Evolutionary conservation across 169 alveolate species (phyloP), one percentile per base, ranked within the genome.

Genomic region (Theileria annulata): DNA sequence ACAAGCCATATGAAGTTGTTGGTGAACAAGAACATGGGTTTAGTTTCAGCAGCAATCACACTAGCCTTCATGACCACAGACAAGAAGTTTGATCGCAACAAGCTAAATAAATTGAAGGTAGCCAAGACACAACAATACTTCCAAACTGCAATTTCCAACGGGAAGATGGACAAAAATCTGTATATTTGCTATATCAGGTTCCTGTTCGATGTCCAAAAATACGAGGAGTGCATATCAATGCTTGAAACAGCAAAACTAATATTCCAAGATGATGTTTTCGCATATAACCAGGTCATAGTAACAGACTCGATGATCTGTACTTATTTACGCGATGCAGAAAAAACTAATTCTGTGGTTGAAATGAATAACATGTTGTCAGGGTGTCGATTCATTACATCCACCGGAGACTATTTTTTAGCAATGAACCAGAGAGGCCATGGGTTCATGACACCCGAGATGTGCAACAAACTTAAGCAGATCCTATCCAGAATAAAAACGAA

Each of bases 101-200:
- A 56, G 17, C 62, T 67, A 3, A 78, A 82, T 49, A 82, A 75
- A 33, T 28, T 82, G 31, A 25, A 71, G 33, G 84, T 51, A 6
- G 84, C 88, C 19, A 82, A 82, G 59, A 77, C 88, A 19, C 88
- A 82, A 60, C 88, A 82, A 51, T 79, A 82, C 37, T 37, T 75
- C 48, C 81, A 70, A 72, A 58, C 62, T 10, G 88, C 88, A 10
- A 49, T 82, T 25, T 54, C 75, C 23, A 30, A 66, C 42, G 63
- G 70, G 37, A 75, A 47, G 42, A 47, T 82, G 85, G 80, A 82
- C 56, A 30, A 42, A 17, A 58, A 19, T 75, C 59, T 56, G 15
- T 51, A 82, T 63, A 51, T 74, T 28, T 56, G 62, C 13, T 82
- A 82, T 30, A 35, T 77, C 28, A 33, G 88, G 62, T 82, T 82